Evolutionary conservation across 2,329 filamentous ascomycete species (phyloP), one percentile per base, ranked within the genome.

Genomic region (Fusarium newnesense): DNA sequence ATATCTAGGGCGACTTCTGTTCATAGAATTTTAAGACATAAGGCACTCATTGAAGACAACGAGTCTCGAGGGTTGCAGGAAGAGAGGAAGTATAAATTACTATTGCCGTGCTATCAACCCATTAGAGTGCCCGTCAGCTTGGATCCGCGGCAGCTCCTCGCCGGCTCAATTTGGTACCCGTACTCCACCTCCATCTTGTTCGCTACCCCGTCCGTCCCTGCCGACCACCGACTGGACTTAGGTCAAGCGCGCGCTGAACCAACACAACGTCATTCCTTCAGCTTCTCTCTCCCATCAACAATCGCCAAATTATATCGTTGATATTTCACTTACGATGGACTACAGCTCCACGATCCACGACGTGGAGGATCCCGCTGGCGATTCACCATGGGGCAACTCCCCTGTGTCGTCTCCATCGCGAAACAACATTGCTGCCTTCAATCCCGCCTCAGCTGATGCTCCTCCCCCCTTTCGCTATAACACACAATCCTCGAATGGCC

Each of bases 261-360:
- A 74, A 76, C 72, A 64, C 73, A 78, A 71, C 77, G 72, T 74
- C 75, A 76, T 72, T 68, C 63, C 60, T 68, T 42, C 69, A 72
- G 67, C 69, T 61, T 65, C 66, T 64, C 64, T 69, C 52, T 57
- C 58, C 16, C 57, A 67, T 69, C 72, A 68, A 53, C 61, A 69
- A 61, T 58, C 56, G 57, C 58, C 49, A 60, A 49, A 64, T 54
- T 57, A 58, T 44, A 46, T 66, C 57, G 62, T 56, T 56, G 64
- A 60, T 53, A 52, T 53, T 57, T 62, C 64, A 36, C 49, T 63
- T 73, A 77, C 78, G 73, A 90, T 90, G 88, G 88, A 90, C 81
- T 90, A 90, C 80, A 87, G 85, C 80, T 80, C 87, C 70, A 85
- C 87, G 19, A 87, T 89, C 75, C 78, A 85, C 78, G 88, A 90